A percentile compares a stretch with the other conserved stretches of the same genome.
phyloP scores from a whole-genome alignment of 1,284 basidiomycete genomes.

The Puccinia polysora region DNA sequence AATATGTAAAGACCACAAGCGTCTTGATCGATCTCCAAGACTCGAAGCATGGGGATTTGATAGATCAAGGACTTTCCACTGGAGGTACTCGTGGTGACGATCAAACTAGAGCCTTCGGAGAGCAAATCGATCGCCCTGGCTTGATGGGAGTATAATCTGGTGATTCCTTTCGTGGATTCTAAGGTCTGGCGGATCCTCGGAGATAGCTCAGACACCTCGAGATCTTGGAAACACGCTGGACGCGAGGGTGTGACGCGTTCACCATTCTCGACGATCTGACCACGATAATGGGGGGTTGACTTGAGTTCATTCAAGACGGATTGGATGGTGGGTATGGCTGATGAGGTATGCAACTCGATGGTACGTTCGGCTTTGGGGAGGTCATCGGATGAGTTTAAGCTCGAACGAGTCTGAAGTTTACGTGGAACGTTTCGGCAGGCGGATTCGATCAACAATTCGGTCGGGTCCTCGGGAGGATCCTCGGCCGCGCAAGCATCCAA shows the following conservation, averaged over 20 bases:
- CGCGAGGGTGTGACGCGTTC: conserved; percentile 18
- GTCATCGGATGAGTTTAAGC: conserved; percentile 57
- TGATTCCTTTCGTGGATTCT: conserved; percentile 63
- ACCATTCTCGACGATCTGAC: conserved; percentile 60
- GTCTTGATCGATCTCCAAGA: conserved; percentile 62
- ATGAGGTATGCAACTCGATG: too few relatives aligned
- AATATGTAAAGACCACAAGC: conserved; percentile 80
- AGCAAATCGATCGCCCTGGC: conserved; percentile 69
- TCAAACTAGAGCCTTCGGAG: conserved; percentile 64
- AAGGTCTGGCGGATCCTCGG: conserved; percentile 62
- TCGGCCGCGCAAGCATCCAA: conserved; percentile 59
- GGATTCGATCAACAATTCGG: conserved; percentile 63
- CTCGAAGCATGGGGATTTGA: conserved; percentile 69
- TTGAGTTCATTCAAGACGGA: conserved; percentile 62
- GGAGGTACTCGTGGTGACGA: conserved; percentile 83
- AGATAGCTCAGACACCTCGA: conserved; percentile 61
- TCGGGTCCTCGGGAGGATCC: conserved; percentile 60
- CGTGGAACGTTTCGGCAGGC: conserved; percentile 56
- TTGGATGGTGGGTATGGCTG: conserved; percentile 62
- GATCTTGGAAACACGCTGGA: conserved; percentile 54
- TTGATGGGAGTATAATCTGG: conserved; percentile 71
- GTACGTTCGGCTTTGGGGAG: conserved; percentile 59
- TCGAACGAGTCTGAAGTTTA: conserved; percentile 45
- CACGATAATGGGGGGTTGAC: conserved; percentile 62
- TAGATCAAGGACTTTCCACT: conserved; percentile 87